Evolutionary conservation across 208 protist species (phyloP).

Genomic region (Novymonas esmeraldas): DNA sequence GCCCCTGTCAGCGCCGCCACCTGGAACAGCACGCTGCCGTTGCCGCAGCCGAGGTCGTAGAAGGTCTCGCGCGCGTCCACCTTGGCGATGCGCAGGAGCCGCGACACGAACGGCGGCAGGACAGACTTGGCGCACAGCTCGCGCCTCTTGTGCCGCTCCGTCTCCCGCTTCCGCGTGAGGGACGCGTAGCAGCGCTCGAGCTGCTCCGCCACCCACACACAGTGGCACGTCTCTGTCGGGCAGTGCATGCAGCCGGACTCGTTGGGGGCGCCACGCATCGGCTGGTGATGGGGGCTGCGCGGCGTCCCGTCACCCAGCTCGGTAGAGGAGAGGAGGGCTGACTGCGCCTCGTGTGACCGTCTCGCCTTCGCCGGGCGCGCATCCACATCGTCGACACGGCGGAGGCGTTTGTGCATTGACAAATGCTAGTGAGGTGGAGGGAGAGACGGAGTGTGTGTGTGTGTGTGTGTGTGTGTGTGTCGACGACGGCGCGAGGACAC

Average conservation of each 20-base stretch:
- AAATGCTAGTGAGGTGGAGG: constrained; percentile 21
- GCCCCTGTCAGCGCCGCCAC: constrained; percentile 74
- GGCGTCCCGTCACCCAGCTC: constrained; percentile 39
- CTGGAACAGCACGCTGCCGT: constrained; percentile 89
- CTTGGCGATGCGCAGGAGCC: constrained; percentile 49
- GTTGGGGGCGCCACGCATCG: constrained; percentile 54
- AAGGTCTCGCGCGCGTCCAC: constrained; percentile 56
- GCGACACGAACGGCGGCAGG: constrained; percentile 74
- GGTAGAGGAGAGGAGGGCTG: neutral
- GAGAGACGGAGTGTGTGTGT: neutral
- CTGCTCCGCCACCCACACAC: constrained; percentile 41
- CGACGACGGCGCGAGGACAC: too few relatives aligned
- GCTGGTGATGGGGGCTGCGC: constrained; percentile 50
- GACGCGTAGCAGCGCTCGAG: constrained; percentile 55
- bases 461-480: neutral
- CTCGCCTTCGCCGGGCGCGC: constrained; percentile 7
- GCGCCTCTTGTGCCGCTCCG: constrained; percentile 39
- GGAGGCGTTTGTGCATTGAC: constrained; percentile 55
- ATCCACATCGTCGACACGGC: constrained; percentile 13
- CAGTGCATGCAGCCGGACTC: constrained; percentile 62
- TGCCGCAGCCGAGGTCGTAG: constrained; percentile 85
- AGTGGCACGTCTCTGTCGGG: constrained; percentile 42
- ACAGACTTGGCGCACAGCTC: constrained; percentile 90
- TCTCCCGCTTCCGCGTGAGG: constrained; percentile 54
- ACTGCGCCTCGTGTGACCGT: neutral